phyloP scores from a whole-genome alignment of 1,284 basidiomycete species.

The Boletus smithii region DNA sequence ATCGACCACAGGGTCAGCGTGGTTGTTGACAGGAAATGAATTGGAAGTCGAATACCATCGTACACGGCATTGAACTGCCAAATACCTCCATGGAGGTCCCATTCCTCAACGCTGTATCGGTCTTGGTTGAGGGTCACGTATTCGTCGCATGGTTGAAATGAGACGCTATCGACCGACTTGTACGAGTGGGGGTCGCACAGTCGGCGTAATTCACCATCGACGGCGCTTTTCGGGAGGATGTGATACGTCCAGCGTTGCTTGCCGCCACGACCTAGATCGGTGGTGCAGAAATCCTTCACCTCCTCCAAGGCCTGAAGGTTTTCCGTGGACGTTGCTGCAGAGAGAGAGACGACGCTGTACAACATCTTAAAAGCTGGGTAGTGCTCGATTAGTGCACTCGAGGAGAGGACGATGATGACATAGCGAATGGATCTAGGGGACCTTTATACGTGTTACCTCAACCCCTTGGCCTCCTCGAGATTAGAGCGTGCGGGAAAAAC shows the following conservation, averaged over 20 bases:
- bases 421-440: conserved; percentile 3
- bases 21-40: too few relatives aligned
- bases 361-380: conserved; percentile 25
- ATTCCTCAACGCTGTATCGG: conserved; percentile 51
- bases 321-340: conserved; percentile 46
- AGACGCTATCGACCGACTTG: conserved; percentile 46
- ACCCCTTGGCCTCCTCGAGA: conserved; percentile 12
- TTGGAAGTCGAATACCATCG: conserved; percentile 45
- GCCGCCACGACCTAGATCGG: conserved; percentile 56
- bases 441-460: conserved; percentile 24
- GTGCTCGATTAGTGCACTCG: conserved; percentile 6
- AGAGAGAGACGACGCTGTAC: conserved; percentile 39
- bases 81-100: conserved; percentile 49
- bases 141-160: conserved; percentile 58
- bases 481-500: conserved; percentile 13
- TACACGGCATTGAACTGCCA: conserved; percentile 62
- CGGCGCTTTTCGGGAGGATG: conserved; percentile 43
- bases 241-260: conserved; percentile 55
- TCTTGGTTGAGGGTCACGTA: conserved; percentile 52
- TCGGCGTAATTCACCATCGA: conserved; percentile 46
- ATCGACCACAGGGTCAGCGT: conserved; percentile 12
- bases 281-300: conserved; percentile 49
- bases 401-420: conserved; percentile 17
- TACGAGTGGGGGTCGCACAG: conserved; percentile 37
- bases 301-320: conserved; percentile 49